phyloP scores from a whole-genome alignment of 208 protist genomes.

The Tritrichomonas musculus region DNA sequence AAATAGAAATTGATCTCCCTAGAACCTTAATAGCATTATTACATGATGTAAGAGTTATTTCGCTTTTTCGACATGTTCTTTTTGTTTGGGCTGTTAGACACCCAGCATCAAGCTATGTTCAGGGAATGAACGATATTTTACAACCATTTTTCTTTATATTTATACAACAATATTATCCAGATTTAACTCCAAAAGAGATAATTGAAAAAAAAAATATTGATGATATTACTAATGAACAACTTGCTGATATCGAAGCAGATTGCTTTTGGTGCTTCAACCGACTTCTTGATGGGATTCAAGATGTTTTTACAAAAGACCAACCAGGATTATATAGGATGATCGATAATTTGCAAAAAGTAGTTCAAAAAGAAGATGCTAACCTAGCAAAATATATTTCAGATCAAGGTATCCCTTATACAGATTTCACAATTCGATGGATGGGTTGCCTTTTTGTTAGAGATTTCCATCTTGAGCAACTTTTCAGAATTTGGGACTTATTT shows the following conservation, averaged over 20 bases:
- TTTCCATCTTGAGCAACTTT: constrained; percentile 60
- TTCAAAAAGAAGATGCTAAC: constrained; percentile 49
- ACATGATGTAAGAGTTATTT: not conserved
- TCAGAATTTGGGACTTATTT: constrained; percentile 73
- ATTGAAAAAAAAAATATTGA: not conserved
- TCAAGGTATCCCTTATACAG: constrained; percentile 60
- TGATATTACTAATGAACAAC: not conserved
- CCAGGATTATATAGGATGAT: constrained; percentile 72
- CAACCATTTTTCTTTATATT: constrained; percentile 73
- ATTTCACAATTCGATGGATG: constrained; percentile 58
- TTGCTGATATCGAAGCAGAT: constrained; percentile 68
- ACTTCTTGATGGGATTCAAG: constrained; percentile 68
- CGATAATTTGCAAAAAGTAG: constrained; percentile 42
- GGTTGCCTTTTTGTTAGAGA: constrained; percentile 70
- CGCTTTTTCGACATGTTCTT: constrained; percentile 67
- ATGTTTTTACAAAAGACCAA: constrained; percentile 74
- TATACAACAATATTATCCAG: not conserved
- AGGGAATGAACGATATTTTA: constrained; percentile 80
- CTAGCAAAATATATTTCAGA: constrained; percentile 60
- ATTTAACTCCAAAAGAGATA: not conserved
- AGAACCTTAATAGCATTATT: not conserved
- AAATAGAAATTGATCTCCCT: not conserved
- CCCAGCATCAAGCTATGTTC: constrained; percentile 78
- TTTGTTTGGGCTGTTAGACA: constrained; percentile 77
- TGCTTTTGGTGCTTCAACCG: constrained; percentile 71